Percentiles rank a stretch among this genome's conserved stretches.
These are phyloP conservation scores for Houttuynia cordata DNA, from an alignment of 164 flowering plant genomes.

Conservation along the genomic window DNA sequence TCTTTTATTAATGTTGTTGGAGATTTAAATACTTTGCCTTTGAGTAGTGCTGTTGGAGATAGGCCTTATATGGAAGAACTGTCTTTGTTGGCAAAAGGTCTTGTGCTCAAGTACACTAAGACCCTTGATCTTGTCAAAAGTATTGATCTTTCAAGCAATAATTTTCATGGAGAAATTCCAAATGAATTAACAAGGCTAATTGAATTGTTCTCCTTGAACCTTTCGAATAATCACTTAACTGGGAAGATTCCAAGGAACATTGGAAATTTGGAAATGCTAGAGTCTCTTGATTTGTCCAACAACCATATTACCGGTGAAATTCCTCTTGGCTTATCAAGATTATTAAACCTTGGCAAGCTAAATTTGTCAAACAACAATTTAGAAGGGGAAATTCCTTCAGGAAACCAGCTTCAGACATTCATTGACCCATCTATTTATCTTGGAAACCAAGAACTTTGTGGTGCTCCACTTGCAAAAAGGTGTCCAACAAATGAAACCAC, in stretches of 20 bases:
- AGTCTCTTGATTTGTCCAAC: background rate
- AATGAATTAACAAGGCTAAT: background rate
- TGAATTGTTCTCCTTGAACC: background rate
- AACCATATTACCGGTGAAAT: background rate
- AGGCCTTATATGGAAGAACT: background rate
- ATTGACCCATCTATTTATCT: background rate
- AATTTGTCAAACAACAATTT: background rate
- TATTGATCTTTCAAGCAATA: background rate
- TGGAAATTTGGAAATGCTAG: background rate
- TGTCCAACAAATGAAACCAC: background rate
- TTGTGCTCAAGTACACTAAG: background rate
- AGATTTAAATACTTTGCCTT: no score
- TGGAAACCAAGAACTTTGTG: background rate
- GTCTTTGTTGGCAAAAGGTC: background rate
- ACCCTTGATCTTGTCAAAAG: background rate
- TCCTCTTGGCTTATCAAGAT: background rate
- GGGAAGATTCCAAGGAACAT: background rate
- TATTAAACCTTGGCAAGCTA: background rate
- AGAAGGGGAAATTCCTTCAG: background rate
- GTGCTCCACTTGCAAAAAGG: background rate
- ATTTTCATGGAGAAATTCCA: background rate
- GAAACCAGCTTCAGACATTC: background rate
- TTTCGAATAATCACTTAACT: background rate
- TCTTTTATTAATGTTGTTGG: no score
- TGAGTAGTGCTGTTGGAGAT: no score